These are phyloP conservation scores for Vanderwaltozyma verrucispora DNA, from an alignment of 805 yeast genomes.

Conservation along the genomic window DNA sequence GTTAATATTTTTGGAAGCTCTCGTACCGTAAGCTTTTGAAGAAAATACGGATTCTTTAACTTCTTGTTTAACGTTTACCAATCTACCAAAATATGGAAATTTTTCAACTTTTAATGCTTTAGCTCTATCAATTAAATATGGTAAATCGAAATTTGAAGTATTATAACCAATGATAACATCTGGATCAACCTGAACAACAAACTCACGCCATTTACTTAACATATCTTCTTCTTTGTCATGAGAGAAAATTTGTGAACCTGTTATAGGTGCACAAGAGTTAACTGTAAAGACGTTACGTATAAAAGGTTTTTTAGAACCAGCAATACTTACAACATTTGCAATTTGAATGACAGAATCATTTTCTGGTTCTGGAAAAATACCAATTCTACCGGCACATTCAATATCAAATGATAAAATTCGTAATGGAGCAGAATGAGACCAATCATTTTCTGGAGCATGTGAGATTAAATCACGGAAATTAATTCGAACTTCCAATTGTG, in stretches of 20 bases:
- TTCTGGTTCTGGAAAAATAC: constrained; percentile 91
- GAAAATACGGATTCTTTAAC: constrained; percentile 75
- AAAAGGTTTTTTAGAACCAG: constrained; percentile 74
- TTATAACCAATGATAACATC: constrained; percentile 97
- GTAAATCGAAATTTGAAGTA: constrained; percentile 89
- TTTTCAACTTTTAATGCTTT: constrained; percentile 47
- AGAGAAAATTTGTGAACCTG: constrained; percentile 83
- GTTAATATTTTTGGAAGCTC: constrained; percentile 84
- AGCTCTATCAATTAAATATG: constrained; percentile 85
- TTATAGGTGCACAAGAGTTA: constrained; percentile 81
- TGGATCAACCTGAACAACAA: constrained; percentile 77
- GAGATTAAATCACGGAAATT: constrained; percentile 59
- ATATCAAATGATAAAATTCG: constrained; percentile 92
- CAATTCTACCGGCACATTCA: constrained; percentile 97
- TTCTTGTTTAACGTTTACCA: constrained; percentile 58
- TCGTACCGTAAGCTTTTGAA: constrained; percentile 92
- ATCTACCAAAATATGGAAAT: constrained; percentile 84
- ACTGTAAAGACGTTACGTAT: constrained; percentile 92
- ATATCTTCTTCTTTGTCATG: constrained; percentile 68
- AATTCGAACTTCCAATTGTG: constrained; percentile 76
- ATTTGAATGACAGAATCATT: constrained; percentile 93
- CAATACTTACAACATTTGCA: constrained; percentile 82
- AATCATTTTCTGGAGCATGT: constrained; percentile 87
- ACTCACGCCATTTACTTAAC: constrained; percentile 79
- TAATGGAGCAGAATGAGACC: constrained; percentile 87